These are phyloP conservation scores for Leishmania arabica DNA, from an alignment of 208 protist species.

Conservation along the genomic window DNA sequence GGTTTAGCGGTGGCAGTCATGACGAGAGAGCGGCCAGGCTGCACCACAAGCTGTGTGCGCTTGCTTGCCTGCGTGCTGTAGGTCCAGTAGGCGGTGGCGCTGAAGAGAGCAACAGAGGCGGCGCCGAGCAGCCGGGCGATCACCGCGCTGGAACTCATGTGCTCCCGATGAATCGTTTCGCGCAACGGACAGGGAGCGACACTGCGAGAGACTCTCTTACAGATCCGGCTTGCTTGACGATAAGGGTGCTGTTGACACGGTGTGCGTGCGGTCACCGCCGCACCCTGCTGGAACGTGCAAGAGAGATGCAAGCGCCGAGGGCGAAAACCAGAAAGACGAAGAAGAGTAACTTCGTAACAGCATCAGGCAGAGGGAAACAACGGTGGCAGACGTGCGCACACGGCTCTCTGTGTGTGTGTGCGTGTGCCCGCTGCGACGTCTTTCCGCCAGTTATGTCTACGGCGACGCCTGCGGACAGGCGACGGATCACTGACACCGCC, in stretches of 20 bases:
- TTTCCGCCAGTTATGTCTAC: not conserved
- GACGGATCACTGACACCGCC: not conserved
- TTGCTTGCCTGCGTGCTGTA: slow-evolving; percentile 13
- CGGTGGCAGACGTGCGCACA: not conserved
- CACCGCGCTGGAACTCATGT: slow-evolving; percentile 23
- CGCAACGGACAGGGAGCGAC: not conserved
- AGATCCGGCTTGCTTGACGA: not conserved
- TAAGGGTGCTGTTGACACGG: not conserved
- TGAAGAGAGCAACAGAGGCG: slow-evolving; percentile 27
- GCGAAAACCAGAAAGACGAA: not conserved
- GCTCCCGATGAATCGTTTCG: not conserved
- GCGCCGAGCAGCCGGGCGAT: slow-evolving; percentile 25
- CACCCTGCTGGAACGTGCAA: not conserved
- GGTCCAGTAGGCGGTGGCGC: slow-evolving; percentile 19
- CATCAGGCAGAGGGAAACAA: not conserved
- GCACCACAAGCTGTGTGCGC: slow-evolving; percentile 22
- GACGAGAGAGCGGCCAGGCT: slow-evolving; percentile 14
- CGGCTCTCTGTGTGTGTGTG: not conserved
- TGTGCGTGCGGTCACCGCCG: not conserved
- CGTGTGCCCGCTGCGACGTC: not conserved
- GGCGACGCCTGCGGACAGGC: not conserved
- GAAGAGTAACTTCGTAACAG: not conserved
- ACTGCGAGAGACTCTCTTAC: not conserved
- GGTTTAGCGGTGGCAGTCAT: not conserved
- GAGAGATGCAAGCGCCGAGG: not conserved